These are phyloP conservation scores for Trematosphaeria pertusa DNA, from an alignment of 2,329 filamentous ascomycete species.

Conservation along the genomic window DNA sequence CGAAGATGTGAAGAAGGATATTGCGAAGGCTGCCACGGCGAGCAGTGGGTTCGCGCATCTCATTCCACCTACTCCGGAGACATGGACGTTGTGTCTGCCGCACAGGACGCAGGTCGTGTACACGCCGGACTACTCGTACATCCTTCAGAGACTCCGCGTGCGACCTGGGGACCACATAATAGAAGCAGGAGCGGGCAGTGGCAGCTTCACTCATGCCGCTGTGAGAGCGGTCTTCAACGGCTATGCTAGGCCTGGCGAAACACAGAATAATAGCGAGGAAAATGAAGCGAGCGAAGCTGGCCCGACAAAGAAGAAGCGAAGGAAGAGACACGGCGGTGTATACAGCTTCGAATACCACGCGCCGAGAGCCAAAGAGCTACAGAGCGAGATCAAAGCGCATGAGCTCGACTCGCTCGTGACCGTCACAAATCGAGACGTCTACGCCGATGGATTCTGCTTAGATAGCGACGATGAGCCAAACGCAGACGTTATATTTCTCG, in stretches of 20 bases:
- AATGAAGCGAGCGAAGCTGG: slow-evolving; percentile 43
- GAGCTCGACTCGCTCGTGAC: slow-evolving; percentile 70
- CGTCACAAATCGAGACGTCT: slow-evolving; percentile 81
- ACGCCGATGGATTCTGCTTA: slow-evolving; percentile 74
- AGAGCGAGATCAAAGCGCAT: slow-evolving; percentile 73
- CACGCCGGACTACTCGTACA: slow-evolving; percentile 85
- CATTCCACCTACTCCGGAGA: slow-evolving; percentile 78
- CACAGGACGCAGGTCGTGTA: slow-evolving; percentile 88
- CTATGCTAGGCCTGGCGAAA: slow-evolving; percentile 60
- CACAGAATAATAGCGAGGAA: slow-evolving; percentile 21
- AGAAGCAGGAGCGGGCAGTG: slow-evolving; percentile 82
- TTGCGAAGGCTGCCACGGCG: slow-evolving; percentile 56
- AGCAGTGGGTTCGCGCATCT: slow-evolving; percentile 77
- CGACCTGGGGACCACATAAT: slow-evolving; percentile 76
- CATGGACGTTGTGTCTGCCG: slow-evolving; percentile 81
- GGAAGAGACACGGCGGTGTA: slow-evolving; percentile 66
- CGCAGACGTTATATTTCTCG: slow-evolving; percentile 77
- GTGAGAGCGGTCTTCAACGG: slow-evolving; percentile 79
- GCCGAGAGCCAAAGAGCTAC: slow-evolving; percentile 72
- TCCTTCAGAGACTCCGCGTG: slow-evolving; percentile 77
- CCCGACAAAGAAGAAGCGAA: slow-evolving; percentile 36
- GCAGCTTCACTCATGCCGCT: slow-evolving; percentile 83
- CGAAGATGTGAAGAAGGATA: slow-evolving; percentile 42
- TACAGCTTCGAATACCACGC: slow-evolving; percentile 86
- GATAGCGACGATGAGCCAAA: slow-evolving; percentile 30